Percentiles rank a stretch among this genome's conserved stretches.
These are phyloP conservation scores for Leccinum olivaceopallidum DNA, from an alignment of 768 basidiomycete species.

Conservation along the genomic window DNA sequence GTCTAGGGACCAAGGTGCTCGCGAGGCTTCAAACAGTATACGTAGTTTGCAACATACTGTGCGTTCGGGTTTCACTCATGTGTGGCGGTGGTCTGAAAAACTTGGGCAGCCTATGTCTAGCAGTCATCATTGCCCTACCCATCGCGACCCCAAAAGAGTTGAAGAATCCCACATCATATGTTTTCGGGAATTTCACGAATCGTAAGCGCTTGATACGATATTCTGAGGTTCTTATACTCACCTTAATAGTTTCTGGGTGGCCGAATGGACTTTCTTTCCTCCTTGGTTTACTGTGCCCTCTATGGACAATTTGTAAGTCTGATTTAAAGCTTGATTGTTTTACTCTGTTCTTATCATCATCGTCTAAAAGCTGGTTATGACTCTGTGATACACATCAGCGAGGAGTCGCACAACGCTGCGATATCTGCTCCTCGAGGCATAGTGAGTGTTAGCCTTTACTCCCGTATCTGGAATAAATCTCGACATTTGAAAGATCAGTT, in stretches of 20 bases:
- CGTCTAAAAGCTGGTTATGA: conserved; percentile 35
- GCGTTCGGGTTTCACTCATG: conserved; percentile 7
- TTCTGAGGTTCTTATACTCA: neutral
- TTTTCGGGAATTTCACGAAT: conserved; percentile 61
- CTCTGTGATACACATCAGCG: conserved; percentile 49
- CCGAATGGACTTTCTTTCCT: conserved; percentile 46
- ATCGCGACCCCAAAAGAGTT: conserved; percentile 59
- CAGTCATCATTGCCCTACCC: conserved; percentile 57
- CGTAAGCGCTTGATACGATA: conserved; percentile 32
- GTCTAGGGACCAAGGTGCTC: conserved; percentile 60
- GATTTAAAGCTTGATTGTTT: conserved; percentile 38
- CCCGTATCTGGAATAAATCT: neutral
- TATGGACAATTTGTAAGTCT: conserved; percentile 43
- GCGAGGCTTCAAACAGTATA: conserved; percentile 65
- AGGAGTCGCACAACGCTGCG: conserved; percentile 54
- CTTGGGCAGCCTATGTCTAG: conserved; percentile 14
- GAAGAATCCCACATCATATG: conserved; percentile 58
- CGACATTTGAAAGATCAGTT: conserved; percentile 20
- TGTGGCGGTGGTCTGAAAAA: neutral
- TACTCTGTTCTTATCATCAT: conserved; percentile 6
- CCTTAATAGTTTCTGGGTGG: conserved; percentile 39
- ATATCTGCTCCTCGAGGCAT: conserved; percentile 58
- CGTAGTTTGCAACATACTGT: conserved; percentile 41
- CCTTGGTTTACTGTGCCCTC: conserved; percentile 45
- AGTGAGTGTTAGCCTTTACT: conserved; percentile 26